Evolutionary conservation across 164 flowering plant species (phyloP).

Genomic region (Vitis cinerea): DNA sequence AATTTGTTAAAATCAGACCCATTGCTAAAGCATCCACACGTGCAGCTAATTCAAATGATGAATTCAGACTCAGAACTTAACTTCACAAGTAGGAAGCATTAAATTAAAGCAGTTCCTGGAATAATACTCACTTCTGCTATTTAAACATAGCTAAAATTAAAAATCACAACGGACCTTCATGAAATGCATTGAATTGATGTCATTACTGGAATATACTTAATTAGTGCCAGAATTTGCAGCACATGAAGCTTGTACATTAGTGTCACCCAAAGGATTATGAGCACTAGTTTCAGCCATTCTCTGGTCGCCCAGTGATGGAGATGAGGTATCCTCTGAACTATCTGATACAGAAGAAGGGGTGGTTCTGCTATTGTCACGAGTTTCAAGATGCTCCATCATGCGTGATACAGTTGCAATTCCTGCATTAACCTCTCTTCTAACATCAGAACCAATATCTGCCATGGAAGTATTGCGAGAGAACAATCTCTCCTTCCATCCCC

Average conservation of each 20-base stretch:
- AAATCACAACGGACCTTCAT: background rate
- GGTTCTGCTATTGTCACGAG: slow-evolving; percentile 28
- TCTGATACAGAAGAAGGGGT: slow-evolving; percentile 22
- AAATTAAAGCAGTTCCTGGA: slow-evolving; percentile 2
- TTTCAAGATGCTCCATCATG: slow-evolving; percentile 45
- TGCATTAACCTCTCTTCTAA: slow-evolving; percentile 36
- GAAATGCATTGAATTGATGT: background rate
- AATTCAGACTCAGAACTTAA: slow-evolving; percentile 1
- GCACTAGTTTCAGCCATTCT: slow-evolving; percentile 15
- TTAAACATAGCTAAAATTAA: background rate
- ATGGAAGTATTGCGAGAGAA: slow-evolving; percentile 51
- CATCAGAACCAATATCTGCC: slow-evolving; percentile 6
- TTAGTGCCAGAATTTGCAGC: slow-evolving; percentile 27
- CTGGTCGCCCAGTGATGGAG: slow-evolving; percentile 16
- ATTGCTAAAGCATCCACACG: too few species aligned
- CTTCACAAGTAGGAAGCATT: slow-evolving; percentile 8
- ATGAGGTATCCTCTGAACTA: slow-evolving; percentile 19
- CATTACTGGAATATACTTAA: slow-evolving; percentile 1
- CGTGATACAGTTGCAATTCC: slow-evolving; percentile 47
- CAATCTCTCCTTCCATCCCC: slow-evolving; percentile 61
- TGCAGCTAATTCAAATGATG: too few species aligned
- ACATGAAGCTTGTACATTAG: slow-evolving; percentile 12
- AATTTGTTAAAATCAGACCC: too few species aligned
- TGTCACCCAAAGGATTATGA: slow-evolving; percentile 14
- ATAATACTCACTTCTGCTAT: background rate